Conservation (phyloP, 2,329 filamentous ascomycete genomes). For the Clarireedia sp. region DNA sequence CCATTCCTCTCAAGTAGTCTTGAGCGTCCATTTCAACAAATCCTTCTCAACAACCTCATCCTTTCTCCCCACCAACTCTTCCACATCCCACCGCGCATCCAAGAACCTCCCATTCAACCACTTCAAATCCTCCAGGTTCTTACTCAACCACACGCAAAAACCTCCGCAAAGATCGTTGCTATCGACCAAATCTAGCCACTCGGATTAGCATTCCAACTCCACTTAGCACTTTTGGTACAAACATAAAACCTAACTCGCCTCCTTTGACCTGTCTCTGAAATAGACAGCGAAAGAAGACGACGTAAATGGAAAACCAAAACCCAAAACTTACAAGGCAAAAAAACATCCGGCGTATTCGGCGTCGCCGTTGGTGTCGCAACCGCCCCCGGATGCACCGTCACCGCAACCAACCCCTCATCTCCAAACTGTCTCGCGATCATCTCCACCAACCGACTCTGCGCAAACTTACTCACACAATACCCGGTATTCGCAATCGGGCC, state of each 20-base stretch:
- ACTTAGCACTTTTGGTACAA: not conserved
- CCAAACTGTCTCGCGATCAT: constrained; percentile 1
- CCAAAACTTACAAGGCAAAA: constrained; percentile 4
- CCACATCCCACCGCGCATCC: constrained; percentile 7
- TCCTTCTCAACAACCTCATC: constrained; percentile 3
- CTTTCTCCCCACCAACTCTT: constrained; percentile 2
- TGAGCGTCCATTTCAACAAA: constrained; percentile 6
- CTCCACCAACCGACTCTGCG: constrained; percentile 6
- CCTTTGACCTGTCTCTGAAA: not conserved
- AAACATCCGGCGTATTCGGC: constrained; percentile 4
- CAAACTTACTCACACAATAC: constrained; percentile 11
- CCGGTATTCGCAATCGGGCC: constrained; percentile 6
- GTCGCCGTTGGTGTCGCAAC: constrained; percentile 1
- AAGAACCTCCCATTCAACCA: constrained; percentile 9
- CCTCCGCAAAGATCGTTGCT: constrained; percentile 7
- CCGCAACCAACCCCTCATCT: not conserved
- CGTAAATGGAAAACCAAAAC: not conserved
- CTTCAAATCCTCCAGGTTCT: constrained; percentile 1
- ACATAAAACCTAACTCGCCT: not conserved
- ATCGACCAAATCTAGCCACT: constrained; percentile 5
- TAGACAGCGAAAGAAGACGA: not conserved
- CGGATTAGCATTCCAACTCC: not conserved
- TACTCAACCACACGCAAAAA: constrained; percentile 8
- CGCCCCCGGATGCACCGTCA: constrained; percentile 4
- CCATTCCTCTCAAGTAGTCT: not conserved